These are phyloP conservation scores for Exophiala oligosperma DNA, from an alignment of 2,329 filamentous ascomycete genomes.

Conservation along the genomic window DNA sequence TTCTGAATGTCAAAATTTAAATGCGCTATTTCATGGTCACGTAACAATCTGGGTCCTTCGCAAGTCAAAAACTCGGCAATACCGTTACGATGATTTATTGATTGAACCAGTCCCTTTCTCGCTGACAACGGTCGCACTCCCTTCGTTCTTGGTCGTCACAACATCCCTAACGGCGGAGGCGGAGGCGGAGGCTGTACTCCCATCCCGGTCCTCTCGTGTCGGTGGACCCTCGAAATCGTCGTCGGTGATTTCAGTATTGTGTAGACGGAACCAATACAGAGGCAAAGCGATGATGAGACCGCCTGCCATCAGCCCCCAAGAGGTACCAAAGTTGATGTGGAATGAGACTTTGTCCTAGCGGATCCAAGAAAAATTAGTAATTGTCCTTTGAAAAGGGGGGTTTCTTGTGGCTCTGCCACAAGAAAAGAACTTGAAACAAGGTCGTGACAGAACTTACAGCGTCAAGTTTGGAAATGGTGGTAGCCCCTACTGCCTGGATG, in stretches of 20 bases:
- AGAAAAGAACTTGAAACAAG: neutral
- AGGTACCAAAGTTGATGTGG: constrained; percentile 69
- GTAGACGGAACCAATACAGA: constrained; percentile 41
- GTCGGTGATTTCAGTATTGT: constrained; percentile 7
- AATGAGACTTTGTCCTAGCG: constrained; percentile 53
- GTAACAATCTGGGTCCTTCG: too few species aligned
- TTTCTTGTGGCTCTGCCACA: too few species aligned
- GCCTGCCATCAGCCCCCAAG: constrained; percentile 75
- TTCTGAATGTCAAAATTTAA: too few species aligned
- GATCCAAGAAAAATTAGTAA: neutral
- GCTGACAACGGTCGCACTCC: too few species aligned
- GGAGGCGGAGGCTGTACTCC: too few species aligned
- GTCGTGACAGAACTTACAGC: constrained; percentile 36
- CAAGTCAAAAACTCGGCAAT: too few species aligned
- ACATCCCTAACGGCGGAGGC: too few species aligned
- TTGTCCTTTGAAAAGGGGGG: too few species aligned
- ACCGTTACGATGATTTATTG: too few species aligned
- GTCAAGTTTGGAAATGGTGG: constrained; percentile 46
- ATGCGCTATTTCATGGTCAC: too few species aligned
- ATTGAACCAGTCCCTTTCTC: too few species aligned
- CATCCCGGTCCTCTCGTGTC: neutral
- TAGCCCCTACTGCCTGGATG: constrained; percentile 83
- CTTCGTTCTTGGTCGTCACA: too few species aligned
- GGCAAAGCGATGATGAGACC: constrained; percentile 76
- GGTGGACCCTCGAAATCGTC: neutral